Conservation (phyloP, 306 rosid species). For the Alnus glutinosa region DNA sequence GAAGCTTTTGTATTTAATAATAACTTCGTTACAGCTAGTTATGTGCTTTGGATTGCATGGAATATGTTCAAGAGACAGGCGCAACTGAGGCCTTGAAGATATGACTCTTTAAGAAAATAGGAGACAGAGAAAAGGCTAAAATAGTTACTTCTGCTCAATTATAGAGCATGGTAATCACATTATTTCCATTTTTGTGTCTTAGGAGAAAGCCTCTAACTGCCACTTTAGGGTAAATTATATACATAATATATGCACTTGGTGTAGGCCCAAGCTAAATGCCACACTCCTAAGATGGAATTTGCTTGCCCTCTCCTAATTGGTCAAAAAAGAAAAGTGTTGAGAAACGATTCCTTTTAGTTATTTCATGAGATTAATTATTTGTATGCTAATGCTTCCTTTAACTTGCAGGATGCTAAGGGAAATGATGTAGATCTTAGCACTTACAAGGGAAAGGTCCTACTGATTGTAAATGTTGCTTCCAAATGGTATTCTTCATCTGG, state of each 20-base stretch:
- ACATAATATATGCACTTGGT: neutral
- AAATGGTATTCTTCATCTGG: constrained; percentile 57
- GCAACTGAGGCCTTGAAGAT: neutral
- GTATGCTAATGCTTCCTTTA: neutral
- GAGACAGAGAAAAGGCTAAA: neutral
- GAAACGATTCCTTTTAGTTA: neutral
- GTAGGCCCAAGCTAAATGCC: neutral
- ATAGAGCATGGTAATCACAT: neutral
- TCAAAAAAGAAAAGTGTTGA: neutral
- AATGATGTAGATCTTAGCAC: constrained; percentile 54
- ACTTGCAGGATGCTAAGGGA: constrained; percentile 74
- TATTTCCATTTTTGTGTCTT: neutral
- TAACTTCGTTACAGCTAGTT: neutral
- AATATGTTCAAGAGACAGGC: neutral
- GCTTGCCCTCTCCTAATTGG: neutral
- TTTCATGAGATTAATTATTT: neutral
- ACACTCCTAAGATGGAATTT: neutral
- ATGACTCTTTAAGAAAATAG: neutral
- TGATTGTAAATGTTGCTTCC: constrained; percentile 90
- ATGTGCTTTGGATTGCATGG: neutral
- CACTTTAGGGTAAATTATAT: neutral
- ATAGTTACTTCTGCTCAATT: neutral
- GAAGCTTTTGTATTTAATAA: neutral
- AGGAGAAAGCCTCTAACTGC: neutral
- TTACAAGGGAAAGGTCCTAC: constrained; percentile 72